Evolutionary conservation across 2,329 filamentous ascomycete genomes (phyloP).

Genomic region (Penicillium sp.): DNA sequence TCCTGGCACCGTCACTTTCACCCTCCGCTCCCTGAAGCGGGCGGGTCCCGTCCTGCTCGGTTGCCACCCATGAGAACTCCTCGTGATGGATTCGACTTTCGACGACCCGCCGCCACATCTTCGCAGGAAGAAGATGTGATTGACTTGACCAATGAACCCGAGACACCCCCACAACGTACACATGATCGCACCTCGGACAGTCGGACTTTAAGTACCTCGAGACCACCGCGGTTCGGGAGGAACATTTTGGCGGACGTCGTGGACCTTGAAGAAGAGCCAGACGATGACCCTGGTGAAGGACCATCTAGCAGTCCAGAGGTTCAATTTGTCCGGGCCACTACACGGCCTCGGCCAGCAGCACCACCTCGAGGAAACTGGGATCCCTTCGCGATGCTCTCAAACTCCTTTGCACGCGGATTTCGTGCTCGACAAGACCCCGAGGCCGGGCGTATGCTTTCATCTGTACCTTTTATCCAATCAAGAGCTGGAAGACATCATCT

Average conservation of each 20-base stretch:
- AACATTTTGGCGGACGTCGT: constrained; percentile 40
- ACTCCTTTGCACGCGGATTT: not conserved
- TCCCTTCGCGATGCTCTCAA: not conserved
- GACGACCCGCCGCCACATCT: constrained; percentile 49
- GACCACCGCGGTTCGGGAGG: constrained; percentile 37
- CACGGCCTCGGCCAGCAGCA: constrained; percentile 13
- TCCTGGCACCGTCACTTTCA: constrained; percentile 29
- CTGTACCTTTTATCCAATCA: not conserved
- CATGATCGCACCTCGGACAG: constrained; percentile 11
- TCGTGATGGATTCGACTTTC: constrained; percentile 57
- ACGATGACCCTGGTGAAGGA: constrained; percentile 15
- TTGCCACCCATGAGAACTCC: constrained; percentile 40
- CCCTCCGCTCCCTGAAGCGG: constrained; percentile 19
- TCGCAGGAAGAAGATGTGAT: constrained; percentile 39
- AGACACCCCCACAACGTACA: constrained; percentile 30
- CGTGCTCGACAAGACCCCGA: not conserved
- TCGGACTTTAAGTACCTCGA: constrained; percentile 11
- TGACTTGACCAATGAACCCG: constrained; percentile 48
- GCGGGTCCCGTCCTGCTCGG: constrained; percentile 21
- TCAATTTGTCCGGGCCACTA: constrained; percentile 45
- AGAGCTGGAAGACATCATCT: not conserved
- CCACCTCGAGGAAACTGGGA: constrained; percentile 6
- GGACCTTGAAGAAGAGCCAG: constrained; percentile 40
- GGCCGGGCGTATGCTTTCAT: not conserved
- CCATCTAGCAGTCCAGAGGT: constrained; percentile 48